Conservation (phyloP, 2,329 filamentous ascomycete species). For the Trichoderma semiorbis region DNA sequence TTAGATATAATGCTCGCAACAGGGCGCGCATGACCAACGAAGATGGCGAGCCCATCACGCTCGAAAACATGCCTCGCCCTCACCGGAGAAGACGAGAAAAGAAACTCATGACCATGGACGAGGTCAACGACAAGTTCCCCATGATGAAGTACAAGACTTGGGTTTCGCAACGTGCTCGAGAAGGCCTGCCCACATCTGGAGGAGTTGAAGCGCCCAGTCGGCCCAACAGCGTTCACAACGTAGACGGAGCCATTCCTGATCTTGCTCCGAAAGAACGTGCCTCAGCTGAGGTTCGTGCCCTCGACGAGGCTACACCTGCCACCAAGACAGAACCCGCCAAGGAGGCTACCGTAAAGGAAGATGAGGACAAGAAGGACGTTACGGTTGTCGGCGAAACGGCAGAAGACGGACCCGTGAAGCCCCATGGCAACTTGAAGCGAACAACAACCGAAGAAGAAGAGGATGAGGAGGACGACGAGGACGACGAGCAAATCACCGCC, state of each 20-base stretch:
- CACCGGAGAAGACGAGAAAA: conserved; percentile 89
- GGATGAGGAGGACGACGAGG: conserved; percentile 60
- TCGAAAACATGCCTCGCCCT: conserved; percentile 78
- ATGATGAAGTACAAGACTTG: conserved; percentile 95
- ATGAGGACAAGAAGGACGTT: conserved; percentile 1
- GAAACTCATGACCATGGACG: conserved; percentile 98
- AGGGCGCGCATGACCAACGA: conserved; percentile 73
- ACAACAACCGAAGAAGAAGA: conserved; percentile 39
- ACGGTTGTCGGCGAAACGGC: background rate
- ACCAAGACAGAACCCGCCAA: conserved; percentile 22
- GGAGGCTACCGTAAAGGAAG: conserved; percentile 21
- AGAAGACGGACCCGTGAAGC: conserved; percentile 23
- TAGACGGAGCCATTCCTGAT: conserved; percentile 52
- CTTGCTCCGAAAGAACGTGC: conserved; percentile 44
- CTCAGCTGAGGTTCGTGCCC: conserved; percentile 41
- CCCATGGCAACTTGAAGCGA: conserved; percentile 34
- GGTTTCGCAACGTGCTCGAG: conserved; percentile 76
- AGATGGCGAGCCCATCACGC: conserved; percentile 82
- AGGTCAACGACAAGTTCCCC: conserved; percentile 96
- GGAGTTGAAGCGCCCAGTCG: conserved; percentile 76
- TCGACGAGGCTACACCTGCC: conserved; percentile 18
- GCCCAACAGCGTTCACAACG: conserved; percentile 68
- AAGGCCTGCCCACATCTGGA: conserved; percentile 79
- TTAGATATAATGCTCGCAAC: conserved; percentile 94
- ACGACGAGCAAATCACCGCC: conserved; percentile 79